A percentile compares a stretch with the other conserved stretches of the same genome.
These are phyloP conservation scores for Heritiera fomes DNA, from an alignment of 345 rosid genomes.

Conservation along the genomic window DNA sequence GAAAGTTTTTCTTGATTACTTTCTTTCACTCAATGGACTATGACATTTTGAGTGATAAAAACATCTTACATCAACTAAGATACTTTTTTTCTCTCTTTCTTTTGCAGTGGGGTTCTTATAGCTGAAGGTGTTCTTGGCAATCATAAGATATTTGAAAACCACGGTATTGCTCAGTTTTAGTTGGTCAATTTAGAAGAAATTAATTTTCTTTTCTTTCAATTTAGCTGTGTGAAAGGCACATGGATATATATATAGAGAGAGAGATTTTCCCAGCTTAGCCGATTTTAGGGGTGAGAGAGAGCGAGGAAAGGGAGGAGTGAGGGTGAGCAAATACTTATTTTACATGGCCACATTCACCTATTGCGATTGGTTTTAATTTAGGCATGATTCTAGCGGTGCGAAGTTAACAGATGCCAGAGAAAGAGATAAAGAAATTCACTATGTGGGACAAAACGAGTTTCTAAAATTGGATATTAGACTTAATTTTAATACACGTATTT, in stretches of 20 bases:
- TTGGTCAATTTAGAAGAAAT: not conserved
- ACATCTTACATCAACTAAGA: not conserved
- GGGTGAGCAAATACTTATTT: too few relatives aligned
- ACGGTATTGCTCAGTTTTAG: constrained; percentile 41
- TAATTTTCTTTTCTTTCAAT: not conserved
- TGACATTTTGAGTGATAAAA: constrained; percentile 8
- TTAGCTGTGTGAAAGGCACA: too few relatives aligned
- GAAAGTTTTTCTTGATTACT: not conserved
- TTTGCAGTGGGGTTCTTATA: constrained; percentile 92
- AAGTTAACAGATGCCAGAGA: not conserved
- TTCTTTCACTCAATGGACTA: not conserved
- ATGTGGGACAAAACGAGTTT: not conserved
- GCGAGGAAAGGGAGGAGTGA: too few relatives aligned
- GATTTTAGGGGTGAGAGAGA: too few relatives aligned
- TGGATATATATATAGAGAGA: too few relatives aligned
- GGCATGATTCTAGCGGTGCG: not conserved
- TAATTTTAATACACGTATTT: not conserved
- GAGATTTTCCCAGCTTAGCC: too few relatives aligned
- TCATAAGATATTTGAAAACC: constrained; percentile 43
- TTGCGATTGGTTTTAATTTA: not conserved
- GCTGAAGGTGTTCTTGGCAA: constrained; percentile 81
- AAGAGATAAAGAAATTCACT: not conserved
- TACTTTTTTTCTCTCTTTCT: constrained; percentile 25
- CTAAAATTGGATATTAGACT: not conserved
- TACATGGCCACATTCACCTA: not conserved